Base-by-base conservation (phyloP, 441 rosid species). In the Eruca vesicaria region DNA sequence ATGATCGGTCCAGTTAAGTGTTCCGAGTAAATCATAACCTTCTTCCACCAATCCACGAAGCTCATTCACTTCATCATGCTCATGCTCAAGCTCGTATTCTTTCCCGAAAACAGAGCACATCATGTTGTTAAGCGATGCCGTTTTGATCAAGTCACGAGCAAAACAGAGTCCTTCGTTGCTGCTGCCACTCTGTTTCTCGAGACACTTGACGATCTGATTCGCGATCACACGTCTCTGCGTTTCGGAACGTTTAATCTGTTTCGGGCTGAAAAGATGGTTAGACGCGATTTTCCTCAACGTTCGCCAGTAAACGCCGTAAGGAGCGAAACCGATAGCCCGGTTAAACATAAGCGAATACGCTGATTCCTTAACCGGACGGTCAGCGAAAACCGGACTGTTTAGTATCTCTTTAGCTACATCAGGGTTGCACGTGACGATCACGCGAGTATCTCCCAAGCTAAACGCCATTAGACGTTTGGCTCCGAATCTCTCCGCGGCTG, bases 291-390 rank as follows among this genome's bases (percentile, higher is more conserved):
- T 77, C 66, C 98, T 68, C 0, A 92, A 73, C 23, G 88, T 84
- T 78, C 97, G 78, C 98, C 98, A 92, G 81, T 94, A 90, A 31
- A 80, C 84, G 12, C 93, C 93, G 15, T 88, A 85, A 69, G 89
- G 86, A 35, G 97, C 95, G 69, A 94, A 94, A 36, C 97, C 98
- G 7, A 94, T 94, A 19, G 98, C 94, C 38, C 97, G 76, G 33
- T 86, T 80, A 82, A 94, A 94, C 97, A 94, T 86, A 26, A 94
- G 83, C n/a, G 89, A 85, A 16, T 84, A 86, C 14, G 97, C 97
- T n/a, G 97, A 90, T 79, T 92, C 95, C 38, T 94, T 90, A 9
- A 86, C 87, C 0, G 97, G 98, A 3, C 97, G 97, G 84, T 92
- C 93, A 1, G 88, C 92, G 7, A 94, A 92, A 9, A 87, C 91